These are phyloP conservation scores for Tetradesmus obliquus DNA, from an alignment of 139 green algal genomes.

Conservation along the genomic window DNA sequence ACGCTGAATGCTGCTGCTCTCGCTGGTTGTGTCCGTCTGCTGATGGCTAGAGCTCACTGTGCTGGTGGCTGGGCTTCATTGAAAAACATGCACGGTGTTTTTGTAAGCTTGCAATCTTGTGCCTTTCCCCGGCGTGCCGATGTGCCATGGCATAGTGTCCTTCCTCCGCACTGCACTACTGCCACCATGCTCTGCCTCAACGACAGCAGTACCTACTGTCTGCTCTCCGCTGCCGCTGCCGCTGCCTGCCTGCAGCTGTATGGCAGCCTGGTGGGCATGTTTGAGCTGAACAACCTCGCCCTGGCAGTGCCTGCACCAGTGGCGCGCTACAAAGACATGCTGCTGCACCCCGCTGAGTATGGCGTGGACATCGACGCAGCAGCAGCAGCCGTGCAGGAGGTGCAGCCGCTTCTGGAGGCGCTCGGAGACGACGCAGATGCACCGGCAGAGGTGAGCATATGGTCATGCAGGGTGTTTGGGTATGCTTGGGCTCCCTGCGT, in stretches of 20 bases:
- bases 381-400: constrained; percentile 43
- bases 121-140: too few relatives aligned
- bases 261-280: constrained; percentile 92
- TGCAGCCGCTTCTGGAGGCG: constrained; percentile 75
- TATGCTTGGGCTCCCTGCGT: not conserved
- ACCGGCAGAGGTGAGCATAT: constrained; percentile 58
- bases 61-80: too few relatives aligned
- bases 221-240: not conserved
- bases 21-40: too few relatives aligned
- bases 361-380: constrained; percentile 43
- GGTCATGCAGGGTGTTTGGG: too few relatives aligned
- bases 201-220: not conserved
- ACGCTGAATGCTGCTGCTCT: too few relatives aligned
- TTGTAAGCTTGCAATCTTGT: too few relatives aligned
- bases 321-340: constrained; percentile 75
- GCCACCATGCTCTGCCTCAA: too few relatives aligned
- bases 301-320: constrained; percentile 75
- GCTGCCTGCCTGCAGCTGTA: constrained; percentile 69
- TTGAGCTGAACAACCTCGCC: constrained; percentile 97
- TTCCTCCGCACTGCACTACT: too few relatives aligned
- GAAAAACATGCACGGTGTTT: too few relatives aligned
- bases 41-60: too few relatives aligned
- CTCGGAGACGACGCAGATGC: constrained; percentile 74
- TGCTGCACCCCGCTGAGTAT: not conserved
- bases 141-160: too few relatives aligned